Base-by-base conservation (phyloP, 2,329 filamentous ascomycete genomes). In the Paecilomyces dactylethromorphus region DNA sequence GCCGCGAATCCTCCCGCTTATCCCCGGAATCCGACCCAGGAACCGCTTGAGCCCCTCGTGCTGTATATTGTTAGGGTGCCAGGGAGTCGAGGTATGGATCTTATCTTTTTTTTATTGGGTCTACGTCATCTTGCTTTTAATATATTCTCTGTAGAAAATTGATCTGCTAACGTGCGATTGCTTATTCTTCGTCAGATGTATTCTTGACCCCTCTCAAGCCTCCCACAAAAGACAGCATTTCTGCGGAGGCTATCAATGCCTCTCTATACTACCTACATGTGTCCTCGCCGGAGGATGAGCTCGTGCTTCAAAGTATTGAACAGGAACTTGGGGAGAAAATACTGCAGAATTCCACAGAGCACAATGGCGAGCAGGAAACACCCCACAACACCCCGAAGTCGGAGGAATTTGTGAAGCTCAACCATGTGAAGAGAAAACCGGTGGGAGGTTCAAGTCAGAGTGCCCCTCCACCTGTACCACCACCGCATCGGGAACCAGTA, bases 1-100 rank as follows among this genome's bases (percentile, higher is more conserved):
- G 93, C 94, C 62, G 84, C 89, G 56, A 91, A 96, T 68, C 94
- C 93, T 50, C 93, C 94, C 53, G 84, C 87, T 66, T 94, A 96
- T 72, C 91, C 91, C 55, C 84, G 88, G 68, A 90, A 90, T 69
- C 89, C 90, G 4, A 84, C 86, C 2, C 86, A 88, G 65, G 78
- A 83, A 66, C 84, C 80, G 62, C 84, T 87, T 62, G 85, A 91
- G 55, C 86, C 91, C 3, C 75, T 97, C 55, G 86, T 87, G 2
- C 83, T 99, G 49, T 99, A 99, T 76, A 95, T 99, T 64, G 91
- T 93, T 35, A 82, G 93, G 64, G 93, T 99, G 0, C 94, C 94
- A 1, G 93, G 93, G 22, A 96, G 90, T 63, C 86, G 87, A 87
- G 91, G 91, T 92, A 79, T 21, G 68, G 60, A 22, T 55, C 55